A percentile compares a stretch with the other conserved stretches of the same genome.
Conservation (phyloP, 73 alveolate species). For the Stentor roeselii region DNA sequence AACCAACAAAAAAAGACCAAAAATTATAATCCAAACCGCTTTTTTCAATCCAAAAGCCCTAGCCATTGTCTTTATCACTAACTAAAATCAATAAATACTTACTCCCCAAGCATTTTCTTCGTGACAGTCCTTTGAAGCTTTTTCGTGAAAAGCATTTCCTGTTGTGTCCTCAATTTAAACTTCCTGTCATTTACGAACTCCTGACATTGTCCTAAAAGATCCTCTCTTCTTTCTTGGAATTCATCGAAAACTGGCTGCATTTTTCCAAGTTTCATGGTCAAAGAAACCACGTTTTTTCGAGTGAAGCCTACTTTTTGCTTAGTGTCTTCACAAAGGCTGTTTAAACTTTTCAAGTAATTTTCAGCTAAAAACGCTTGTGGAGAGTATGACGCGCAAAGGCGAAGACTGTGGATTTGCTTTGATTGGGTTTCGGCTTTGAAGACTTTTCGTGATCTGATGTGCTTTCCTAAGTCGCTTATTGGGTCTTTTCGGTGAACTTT, state of each 20-base stretch:
- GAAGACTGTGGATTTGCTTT: neutral
- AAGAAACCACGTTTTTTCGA: neutral
- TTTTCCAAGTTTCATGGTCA: neutral
- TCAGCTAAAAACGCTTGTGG: neutral
- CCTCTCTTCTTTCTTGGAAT: neutral
- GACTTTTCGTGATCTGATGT: neutral
- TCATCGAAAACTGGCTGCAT: neutral
- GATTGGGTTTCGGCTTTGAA: neutral
- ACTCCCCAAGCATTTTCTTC: constrained; percentile 1
- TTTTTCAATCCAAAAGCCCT: no score
- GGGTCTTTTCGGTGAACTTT: neutral
- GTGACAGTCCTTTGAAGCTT: neutral
- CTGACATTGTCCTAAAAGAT: neutral
- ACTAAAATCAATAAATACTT: no score
- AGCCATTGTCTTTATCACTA: no score
- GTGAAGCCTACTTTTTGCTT: neutral
- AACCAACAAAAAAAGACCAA: no score
- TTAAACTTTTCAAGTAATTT: neutral
- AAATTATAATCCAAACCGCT: no score
- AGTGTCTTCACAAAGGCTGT: neutral
- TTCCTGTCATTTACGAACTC: neutral
- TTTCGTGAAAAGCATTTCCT: neutral
- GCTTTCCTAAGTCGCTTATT: neutral
- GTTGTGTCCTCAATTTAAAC: neutral
- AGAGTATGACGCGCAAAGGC: neutral